Evolutionary conservation across 2,329 filamentous ascomycete species (phyloP).

Genomic region (Fusarium albidum): DNA sequence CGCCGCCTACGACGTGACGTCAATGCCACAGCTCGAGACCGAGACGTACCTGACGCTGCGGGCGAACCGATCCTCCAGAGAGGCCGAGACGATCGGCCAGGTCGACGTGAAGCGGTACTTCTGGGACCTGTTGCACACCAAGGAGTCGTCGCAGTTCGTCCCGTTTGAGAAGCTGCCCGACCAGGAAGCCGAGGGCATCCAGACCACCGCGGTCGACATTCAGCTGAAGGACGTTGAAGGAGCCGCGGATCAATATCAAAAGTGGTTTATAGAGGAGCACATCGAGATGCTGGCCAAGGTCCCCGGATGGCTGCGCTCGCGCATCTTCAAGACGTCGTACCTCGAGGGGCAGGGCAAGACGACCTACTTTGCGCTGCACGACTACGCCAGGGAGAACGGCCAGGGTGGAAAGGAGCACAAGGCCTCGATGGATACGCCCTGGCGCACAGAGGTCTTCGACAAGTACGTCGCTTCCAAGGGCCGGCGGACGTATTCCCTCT

Average conservation of each 20-base stretch:
- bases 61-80: constrained; percentile 61
- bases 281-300: constrained; percentile 74
- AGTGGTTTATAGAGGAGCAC: constrained; percentile 82
- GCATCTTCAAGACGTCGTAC: constrained; percentile 72
- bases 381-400: constrained; percentile 74
- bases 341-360: constrained; percentile 63
- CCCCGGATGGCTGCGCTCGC: constrained; percentile 80
- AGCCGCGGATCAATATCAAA: constrained; percentile 63
- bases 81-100: constrained; percentile 62
- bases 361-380: constrained; percentile 73
- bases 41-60: constrained; percentile 74
- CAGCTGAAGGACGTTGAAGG: constrained; percentile 58
- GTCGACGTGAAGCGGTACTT: constrained; percentile 74
- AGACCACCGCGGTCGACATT: constrained; percentile 70
- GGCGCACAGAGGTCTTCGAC: constrained; percentile 65
- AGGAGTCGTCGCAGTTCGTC: constrained; percentile 63
- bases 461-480: constrained; percentile 65
- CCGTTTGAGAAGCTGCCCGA: constrained; percentile 68
- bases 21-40: constrained; percentile 74
- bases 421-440: constrained; percentile 68
- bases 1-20: constrained; percentile 82
- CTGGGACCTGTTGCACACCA: constrained; percentile 70
- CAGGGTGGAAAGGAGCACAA: constrained; percentile 70
- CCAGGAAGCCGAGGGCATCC: constrained; percentile 64
- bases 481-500: constrained; percentile 72